Evolutionary conservation across 2,329 filamentous ascomycete genomes (phyloP).

Genomic region (Hymenoscyphus fraxineus): DNA sequence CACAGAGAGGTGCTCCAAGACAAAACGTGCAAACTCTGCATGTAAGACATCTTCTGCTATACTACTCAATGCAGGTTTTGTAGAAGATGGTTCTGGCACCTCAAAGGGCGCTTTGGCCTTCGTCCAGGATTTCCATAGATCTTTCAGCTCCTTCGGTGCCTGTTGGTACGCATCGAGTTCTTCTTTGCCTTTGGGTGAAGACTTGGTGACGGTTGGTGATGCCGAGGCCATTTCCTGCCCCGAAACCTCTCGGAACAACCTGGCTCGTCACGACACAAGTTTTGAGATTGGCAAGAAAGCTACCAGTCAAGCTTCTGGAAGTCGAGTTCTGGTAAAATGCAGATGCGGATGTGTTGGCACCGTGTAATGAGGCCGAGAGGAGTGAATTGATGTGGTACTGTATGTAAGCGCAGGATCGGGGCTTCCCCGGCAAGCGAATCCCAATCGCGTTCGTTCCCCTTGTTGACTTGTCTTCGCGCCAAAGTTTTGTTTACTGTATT

Average conservation of each 20-base stretch:
- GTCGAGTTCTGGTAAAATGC: no score
- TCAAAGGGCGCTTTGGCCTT: slow-evolving; percentile 35
- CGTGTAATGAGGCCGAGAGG: background rate
- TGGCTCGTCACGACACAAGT: no score
- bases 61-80: background rate
- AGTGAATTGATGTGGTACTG: no score
- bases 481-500: slow-evolving; percentile 24
- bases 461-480: slow-evolving; percentile 13
- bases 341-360: background rate
- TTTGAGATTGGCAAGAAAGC: no score
- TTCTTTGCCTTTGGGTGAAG: background rate
- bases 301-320: no score
- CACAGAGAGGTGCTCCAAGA: slow-evolving; percentile 4
- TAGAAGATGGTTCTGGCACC: background rate
- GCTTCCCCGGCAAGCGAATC: slow-evolving; percentile 1
- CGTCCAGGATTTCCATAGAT: slow-evolving; percentile 61
- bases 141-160: slow-evolving; percentile 66
- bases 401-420: background rate
- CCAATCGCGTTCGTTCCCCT: background rate
- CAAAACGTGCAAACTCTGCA: slow-evolving; percentile 4
- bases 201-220: background rate
- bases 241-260: background rate
- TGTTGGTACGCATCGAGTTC: slow-evolving; percentile 66
- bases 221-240: background rate
- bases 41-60: background rate